Base-by-base conservation (phyloP, 768 basidiomycete species). In the Mycena alexandri region DNA sequence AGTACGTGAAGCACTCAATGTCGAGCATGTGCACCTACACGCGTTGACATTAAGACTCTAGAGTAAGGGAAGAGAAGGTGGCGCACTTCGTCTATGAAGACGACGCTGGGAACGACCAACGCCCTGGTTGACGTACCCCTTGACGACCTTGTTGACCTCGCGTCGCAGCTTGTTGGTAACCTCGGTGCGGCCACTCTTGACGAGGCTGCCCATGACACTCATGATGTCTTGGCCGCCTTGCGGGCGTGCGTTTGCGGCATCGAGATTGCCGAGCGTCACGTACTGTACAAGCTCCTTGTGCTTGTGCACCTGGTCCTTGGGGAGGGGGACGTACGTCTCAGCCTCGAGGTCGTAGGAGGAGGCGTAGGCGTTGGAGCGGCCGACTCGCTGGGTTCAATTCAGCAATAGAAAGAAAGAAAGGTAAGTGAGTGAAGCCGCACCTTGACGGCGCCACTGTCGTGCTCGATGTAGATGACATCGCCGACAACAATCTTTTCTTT, bases 1-100 rank as follows among this genome's bases (percentile, higher is more conserved):
- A 87, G 81, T 97, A 99, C 6, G 98, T 98, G 83, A 99, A 99
- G 79, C 96, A 98, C 78, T 99, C 98, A 74, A 99, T 96, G 78
- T 99, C 98, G 67, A 99, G 90, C 97, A 99, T 99, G 81, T 99
- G 98, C 24, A 99, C 97, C 96, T 98, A 17, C n/a, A 19, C 41
- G 2, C 36, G 24, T 17, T n/a, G 29, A 29, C 14, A 43, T 38
- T 14, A 14, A 5, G 4, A 14, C 4, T 12, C 14, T 14, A 11
- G 38, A 38, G 3, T 13, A 24, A 57, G 5, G 57, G 52, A 47
- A 21, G 44, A 24, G 36, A 42, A 36, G 44, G 29, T 68, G 24
- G 44, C 24, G 56, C 55, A 98, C 97, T 88, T 99, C 98, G 77
- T 99, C 98, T 68, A 99, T 96, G 79, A 99, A 99, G 16, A 99